Conservation (phyloP, 78 protist genomes). For the Neovahlkampfia damariscottae region DNA sequence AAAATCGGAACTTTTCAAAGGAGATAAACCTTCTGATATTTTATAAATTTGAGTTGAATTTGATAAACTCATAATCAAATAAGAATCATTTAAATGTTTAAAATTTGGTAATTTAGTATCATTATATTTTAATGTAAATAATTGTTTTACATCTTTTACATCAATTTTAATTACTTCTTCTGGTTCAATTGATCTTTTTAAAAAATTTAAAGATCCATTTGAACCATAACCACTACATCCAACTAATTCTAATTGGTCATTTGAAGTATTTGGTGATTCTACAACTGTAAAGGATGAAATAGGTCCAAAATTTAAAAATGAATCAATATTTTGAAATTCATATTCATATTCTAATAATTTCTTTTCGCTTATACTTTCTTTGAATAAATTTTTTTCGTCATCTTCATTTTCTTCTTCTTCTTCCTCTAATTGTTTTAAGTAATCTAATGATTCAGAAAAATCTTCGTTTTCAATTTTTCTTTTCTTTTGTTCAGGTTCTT, state of each 20-base stretch:
- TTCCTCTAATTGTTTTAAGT: no score
- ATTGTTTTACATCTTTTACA: neutral
- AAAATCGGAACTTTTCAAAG: neutral
- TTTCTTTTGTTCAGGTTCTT: neutral
- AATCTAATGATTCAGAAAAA: no score
- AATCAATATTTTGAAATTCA: neutral
- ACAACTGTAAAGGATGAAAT: neutral
- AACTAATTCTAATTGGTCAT: neutral
- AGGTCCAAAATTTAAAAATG: neutral
- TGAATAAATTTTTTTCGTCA: no score
- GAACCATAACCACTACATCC: neutral
- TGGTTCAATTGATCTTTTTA: neutral
- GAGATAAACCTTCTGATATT: neutral
- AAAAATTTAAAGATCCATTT: neutral
- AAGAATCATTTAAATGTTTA: neutral
- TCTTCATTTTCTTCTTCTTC: neutral
- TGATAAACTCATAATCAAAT: neutral
- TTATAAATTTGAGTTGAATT: neutral
- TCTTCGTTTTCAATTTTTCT: neutral
- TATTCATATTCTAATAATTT: no score
- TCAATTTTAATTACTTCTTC: no score
- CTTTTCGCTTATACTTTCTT: no score
- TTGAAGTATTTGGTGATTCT: neutral
- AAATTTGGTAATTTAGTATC: neutral
- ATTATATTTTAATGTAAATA: neutral